Percentiles rank a stretch among this genome's conserved stretches.
phyloP scores from a whole-genome alignment of 768 basidiomycete species.

The Macrolepiota dolichaula region DNA sequence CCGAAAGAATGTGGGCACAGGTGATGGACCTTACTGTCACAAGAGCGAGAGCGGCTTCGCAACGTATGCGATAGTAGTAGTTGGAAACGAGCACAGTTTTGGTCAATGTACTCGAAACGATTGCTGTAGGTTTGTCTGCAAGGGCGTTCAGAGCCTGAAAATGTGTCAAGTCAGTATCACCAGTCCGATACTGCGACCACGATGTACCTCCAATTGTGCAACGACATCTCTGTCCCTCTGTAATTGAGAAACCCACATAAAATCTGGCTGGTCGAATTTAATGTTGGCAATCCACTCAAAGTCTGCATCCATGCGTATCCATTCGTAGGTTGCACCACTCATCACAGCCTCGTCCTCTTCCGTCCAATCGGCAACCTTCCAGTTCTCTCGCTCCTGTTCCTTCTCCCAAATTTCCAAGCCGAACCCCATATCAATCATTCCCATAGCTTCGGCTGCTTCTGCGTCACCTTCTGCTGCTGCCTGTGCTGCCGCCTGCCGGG shows the following conservation, averaged over 20 bases:
- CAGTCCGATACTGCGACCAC: neutral
- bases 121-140: slow-evolving; percentile 73
- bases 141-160: slow-evolving; percentile 86
- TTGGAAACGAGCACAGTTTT: slow-evolving; percentile 93
- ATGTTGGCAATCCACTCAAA: slow-evolving; percentile 98
- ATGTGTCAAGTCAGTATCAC: slow-evolving; percentile 1
- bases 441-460: slow-evolving; percentile 91
- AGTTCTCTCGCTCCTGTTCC: slow-evolving; percentile 85
- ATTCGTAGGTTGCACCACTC: slow-evolving; percentile 97
- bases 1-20: slow-evolving; percentile 7
- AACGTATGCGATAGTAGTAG: slow-evolving; percentile 94
- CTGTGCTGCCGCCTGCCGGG: slow-evolving; percentile 88
- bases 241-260: slow-evolving; percentile 97
- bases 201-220: slow-evolving; percentile 88
- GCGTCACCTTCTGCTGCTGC: slow-evolving; percentile 90
- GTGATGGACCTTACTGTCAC: slow-evolving; percentile 56
- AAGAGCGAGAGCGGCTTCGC: slow-evolving; percentile 87
- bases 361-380: slow-evolving; percentile 98
- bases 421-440: slow-evolving; percentile 92
- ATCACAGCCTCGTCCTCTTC: slow-evolving; percentile 93
- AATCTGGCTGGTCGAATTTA: slow-evolving; percentile 93
- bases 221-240: slow-evolving; percentile 96
- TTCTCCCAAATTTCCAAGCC: slow-evolving; percentile 96
- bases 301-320: slow-evolving; percentile 98
- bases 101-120: slow-evolving; percentile 88